Percentiles rank a stretch among this genome's conserved stretches.
phyloP scores from a whole-genome alignment of 208 protist species.

The Trypanosoma boissoni region DNA sequence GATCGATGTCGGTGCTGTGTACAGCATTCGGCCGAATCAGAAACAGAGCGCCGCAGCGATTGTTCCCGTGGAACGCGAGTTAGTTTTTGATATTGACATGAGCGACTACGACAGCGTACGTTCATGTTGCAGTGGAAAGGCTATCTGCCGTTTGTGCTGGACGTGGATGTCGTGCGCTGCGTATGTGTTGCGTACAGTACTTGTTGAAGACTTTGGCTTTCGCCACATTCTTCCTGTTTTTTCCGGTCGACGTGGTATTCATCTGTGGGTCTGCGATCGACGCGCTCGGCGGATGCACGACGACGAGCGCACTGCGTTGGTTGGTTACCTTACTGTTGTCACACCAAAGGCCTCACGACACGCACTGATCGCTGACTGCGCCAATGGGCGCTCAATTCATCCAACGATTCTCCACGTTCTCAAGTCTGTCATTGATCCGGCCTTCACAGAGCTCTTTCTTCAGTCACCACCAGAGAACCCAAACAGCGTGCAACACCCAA shows the following conservation, averaged over 20 bases:
- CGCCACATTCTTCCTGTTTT: conserved; percentile 97
- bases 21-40: conserved; percentile 81
- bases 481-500: conserved; percentile 62
- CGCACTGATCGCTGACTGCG: conserved; percentile 57
- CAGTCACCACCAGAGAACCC: conserved; percentile 50
- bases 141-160: conserved; percentile 98
- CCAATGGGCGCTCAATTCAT: conserved; percentile 76
- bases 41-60: conserved; percentile 78
- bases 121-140: conserved; percentile 93
- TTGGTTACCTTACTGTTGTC: conserved; percentile 91
- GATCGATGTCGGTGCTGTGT: conserved; percentile 89
- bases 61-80: conserved; percentile 91
- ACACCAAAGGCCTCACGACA: conserved; percentile 55
- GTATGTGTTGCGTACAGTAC: conserved; percentile 82
- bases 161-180: conserved; percentile 95
- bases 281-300: conserved; percentile 85
- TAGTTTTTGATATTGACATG: conserved; percentile 99
- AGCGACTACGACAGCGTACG: conserved; percentile 99
- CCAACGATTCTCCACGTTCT: conserved; percentile 69
- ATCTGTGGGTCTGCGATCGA: conserved; percentile 98
- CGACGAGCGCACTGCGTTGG: conserved; percentile 88
- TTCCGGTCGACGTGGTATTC: conserved; percentile 97
- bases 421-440: conserved; percentile 40
- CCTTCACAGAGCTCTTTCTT: conserved; percentile 74
- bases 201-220: conserved; percentile 96